phyloP scores from a whole-genome alignment of 305 asterid genomes.

The Solanum chacoense region DNA sequence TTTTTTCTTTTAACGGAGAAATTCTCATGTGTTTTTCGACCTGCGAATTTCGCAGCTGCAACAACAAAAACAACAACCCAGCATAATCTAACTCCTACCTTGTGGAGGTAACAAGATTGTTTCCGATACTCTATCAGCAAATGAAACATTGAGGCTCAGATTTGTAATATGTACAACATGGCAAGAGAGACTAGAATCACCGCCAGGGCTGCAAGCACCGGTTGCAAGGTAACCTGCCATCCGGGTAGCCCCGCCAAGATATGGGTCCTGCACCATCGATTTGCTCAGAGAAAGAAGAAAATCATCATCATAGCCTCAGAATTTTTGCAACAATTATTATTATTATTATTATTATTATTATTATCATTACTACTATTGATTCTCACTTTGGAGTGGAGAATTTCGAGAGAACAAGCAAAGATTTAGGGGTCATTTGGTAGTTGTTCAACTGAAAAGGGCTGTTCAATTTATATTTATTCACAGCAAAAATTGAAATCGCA shows the following conservation, averaged over 20 bases:
- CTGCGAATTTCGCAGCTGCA: not conserved
- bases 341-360: not conserved
- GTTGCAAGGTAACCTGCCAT: not conserved
- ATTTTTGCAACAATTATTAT: not conserved
- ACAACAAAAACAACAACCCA: not conserved
- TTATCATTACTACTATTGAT: not conserved
- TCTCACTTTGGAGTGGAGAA: not conserved
- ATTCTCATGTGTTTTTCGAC: not conserved
- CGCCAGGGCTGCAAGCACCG: not conserved
- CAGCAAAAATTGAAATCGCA: not conserved
- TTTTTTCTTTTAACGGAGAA: not conserved
- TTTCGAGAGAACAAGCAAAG: not conserved
- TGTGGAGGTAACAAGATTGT: not conserved
- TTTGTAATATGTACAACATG: not conserved
- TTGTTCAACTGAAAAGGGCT: not conserved
- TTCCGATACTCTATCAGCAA: not conserved
- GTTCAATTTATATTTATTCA: not conserved
- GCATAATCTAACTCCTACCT: not conserved
- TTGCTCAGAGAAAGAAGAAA: not conserved
- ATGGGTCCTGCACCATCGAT: not conserved
- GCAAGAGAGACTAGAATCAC: not conserved
- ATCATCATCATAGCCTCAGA: conserved; percentile 1
- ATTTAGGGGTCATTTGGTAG: not conserved
- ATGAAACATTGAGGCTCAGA: not conserved
- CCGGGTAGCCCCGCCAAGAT: not conserved